These are phyloP conservation scores for Coemansia pectinata DNA, from an alignment of 192 early-diverging fungal genomes.

Conservation along the genomic window DNA sequence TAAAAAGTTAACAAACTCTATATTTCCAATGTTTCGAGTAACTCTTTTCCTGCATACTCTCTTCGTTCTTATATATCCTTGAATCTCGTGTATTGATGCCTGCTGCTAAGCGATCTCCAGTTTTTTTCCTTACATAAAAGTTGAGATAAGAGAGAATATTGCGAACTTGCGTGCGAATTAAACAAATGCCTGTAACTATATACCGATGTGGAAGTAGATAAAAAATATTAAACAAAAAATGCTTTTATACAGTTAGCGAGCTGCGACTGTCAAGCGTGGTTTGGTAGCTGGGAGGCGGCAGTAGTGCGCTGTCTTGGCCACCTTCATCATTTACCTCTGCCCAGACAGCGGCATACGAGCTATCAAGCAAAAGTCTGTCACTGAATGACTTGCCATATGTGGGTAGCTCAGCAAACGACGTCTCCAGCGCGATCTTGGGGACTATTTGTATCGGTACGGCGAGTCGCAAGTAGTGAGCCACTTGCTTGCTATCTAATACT, in stretches of 20 bases:
- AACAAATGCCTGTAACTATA: not conserved
- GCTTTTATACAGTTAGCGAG: not conserved
- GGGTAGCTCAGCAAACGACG: slow-evolving; percentile 27
- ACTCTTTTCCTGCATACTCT: not conserved
- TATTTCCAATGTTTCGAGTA: not conserved
- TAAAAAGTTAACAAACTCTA: not conserved
- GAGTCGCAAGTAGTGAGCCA: slow-evolving; percentile 32
- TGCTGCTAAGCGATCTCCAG: no score
- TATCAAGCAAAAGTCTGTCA: slow-evolving; percentile 33
- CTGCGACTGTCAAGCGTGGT: not conserved
- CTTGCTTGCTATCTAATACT: slow-evolving; percentile 21
- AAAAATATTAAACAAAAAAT: not conserved
- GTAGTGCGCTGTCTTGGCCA: not conserved
- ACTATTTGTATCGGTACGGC: slow-evolving; percentile 27
- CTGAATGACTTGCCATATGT: slow-evolving; percentile 16
- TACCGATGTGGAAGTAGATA: not conserved
- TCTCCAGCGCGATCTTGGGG: slow-evolving; percentile 17
- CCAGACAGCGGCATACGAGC: not conserved
- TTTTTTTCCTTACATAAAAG: not conserved
- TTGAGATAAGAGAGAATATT: not conserved
- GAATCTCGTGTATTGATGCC: no score
- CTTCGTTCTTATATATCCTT: not conserved
- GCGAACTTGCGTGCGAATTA: not conserved
- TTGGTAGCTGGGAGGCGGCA: slow-evolving; percentile 28
- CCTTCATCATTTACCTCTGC: not conserved